Evolutionary conservation across 768 basidiomycete species (phyloP).

Genomic region (Dacryopinax primogenitus): DNA sequence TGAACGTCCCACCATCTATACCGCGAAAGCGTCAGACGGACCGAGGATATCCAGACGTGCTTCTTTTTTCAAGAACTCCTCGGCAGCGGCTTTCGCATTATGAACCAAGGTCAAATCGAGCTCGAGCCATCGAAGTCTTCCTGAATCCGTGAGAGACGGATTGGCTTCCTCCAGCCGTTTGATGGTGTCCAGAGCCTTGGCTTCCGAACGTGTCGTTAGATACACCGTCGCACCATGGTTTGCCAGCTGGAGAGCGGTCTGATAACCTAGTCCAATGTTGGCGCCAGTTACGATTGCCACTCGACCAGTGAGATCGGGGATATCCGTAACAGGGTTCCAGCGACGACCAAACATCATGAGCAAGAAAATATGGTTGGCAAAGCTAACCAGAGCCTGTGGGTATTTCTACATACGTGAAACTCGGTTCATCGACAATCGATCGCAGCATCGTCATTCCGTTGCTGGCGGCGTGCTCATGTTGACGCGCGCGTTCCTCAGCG

Average conservation of each 20-base stretch:
- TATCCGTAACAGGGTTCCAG: conserved; percentile 31
- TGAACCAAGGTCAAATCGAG: conserved; percentile 41
- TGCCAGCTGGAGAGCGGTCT: conserved; percentile 41
- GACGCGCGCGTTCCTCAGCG: too few species aligned
- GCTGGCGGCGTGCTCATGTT: too few species aligned
- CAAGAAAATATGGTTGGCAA: too few species aligned
- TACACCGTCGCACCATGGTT: conserved; percentile 37
- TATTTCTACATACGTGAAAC: too few species aligned
- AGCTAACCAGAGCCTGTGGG: too few species aligned
- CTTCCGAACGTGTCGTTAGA: not conserved
- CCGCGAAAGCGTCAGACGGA: conserved; percentile 23
- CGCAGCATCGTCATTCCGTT: too few species aligned
- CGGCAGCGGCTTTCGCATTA: conserved; percentile 37
- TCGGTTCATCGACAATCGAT: too few species aligned
- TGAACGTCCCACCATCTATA: not conserved
- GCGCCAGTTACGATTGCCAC: conserved; percentile 47
- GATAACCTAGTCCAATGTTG: conserved; percentile 46
- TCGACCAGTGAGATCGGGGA: conserved; percentile 38
- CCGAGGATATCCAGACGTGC: conserved; percentile 42
- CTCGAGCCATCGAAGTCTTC: conserved; percentile 30
- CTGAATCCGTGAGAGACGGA: not conserved
- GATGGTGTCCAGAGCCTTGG: not conserved
- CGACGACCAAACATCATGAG: not conserved
- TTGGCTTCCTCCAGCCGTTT: not conserved
- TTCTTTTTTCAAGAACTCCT: conserved; percentile 40